These are phyloP conservation scores for Closterium sp. DNA, from an alignment of 139 green algal genomes.

Conservation along the genomic window DNA sequence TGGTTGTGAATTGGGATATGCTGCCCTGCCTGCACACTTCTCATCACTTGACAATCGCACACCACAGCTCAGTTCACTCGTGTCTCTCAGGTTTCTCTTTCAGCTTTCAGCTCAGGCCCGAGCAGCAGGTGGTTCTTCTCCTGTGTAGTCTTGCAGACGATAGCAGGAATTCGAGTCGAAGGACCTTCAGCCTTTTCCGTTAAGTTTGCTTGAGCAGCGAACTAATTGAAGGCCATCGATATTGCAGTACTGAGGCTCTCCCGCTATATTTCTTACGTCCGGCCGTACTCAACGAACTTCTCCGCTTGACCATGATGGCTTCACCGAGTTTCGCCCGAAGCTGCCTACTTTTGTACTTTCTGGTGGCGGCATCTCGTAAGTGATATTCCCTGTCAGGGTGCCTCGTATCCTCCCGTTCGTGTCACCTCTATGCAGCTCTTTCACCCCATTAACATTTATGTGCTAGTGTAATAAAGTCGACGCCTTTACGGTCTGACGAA, in stretches of 20 bases:
- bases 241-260: not conserved
- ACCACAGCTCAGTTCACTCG: no score
- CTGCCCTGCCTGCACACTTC: no score
- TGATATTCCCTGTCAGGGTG: not conserved
- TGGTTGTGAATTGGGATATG: no score
- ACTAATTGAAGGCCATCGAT: not conserved
- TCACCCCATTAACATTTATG: not conserved
- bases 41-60: no score
- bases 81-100: no score
- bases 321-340: not conserved
- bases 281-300: not conserved
- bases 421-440: not conserved
- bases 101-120: no score
- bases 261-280: no score
- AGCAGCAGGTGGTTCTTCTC: no score
- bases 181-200: not conserved
- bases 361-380: not conserved
- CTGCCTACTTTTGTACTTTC: not conserved
- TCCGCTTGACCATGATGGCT: not conserved
- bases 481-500: not conserved
- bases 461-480: not conserved
- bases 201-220: not conserved
- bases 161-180: not conserved
- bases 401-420: not conserved
- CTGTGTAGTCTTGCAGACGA: not conserved